Conservation (phyloP, 2,329 filamentous ascomycete species). For the Cercospora sesami region DNA sequence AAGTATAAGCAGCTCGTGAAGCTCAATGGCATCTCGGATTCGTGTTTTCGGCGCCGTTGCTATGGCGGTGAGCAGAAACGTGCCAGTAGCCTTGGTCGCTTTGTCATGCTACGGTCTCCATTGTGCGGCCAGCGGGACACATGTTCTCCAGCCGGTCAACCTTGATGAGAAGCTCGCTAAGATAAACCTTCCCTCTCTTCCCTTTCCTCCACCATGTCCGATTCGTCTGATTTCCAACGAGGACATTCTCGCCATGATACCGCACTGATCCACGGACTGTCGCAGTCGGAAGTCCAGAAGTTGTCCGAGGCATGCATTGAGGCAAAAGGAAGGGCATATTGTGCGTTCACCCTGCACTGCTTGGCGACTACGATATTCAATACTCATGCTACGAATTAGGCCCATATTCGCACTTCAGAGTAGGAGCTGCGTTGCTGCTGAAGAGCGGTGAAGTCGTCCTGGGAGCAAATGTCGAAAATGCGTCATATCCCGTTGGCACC, state of each 20-base stretch:
- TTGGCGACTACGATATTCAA: background rate
- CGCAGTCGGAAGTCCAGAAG: constrained; percentile 61
- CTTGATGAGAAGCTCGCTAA: background rate
- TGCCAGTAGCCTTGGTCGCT: background rate
- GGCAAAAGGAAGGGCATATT: constrained; percentile 80
- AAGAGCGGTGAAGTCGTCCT: constrained; percentile 50
- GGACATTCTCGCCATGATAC: constrained; percentile 42
- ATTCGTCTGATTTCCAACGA: constrained; percentile 34
- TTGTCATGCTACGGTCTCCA: background rate
- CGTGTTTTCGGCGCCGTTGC: background rate
- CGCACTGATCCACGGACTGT: constrained; percentile 55
- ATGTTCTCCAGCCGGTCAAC: background rate
- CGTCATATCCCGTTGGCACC: constrained; percentile 87
- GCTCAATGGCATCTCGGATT: background rate
- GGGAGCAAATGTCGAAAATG: constrained; percentile 93
- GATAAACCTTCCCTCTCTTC: constrained; percentile 22
- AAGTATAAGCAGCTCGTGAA: too few relatives aligned
- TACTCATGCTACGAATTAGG: constrained; percentile 45
- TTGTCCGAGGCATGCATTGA: constrained; percentile 64
- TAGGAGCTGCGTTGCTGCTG: constrained; percentile 77
- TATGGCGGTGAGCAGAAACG: background rate
- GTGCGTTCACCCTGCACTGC: constrained; percentile 47
- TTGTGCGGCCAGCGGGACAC: constrained; percentile 5
- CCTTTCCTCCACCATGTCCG: constrained; percentile 39
- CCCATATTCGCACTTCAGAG: constrained; percentile 88